phyloP scores from a whole-genome alignment of 1,284 basidiomycete species.

The Irpex rosettiformis region DNA sequence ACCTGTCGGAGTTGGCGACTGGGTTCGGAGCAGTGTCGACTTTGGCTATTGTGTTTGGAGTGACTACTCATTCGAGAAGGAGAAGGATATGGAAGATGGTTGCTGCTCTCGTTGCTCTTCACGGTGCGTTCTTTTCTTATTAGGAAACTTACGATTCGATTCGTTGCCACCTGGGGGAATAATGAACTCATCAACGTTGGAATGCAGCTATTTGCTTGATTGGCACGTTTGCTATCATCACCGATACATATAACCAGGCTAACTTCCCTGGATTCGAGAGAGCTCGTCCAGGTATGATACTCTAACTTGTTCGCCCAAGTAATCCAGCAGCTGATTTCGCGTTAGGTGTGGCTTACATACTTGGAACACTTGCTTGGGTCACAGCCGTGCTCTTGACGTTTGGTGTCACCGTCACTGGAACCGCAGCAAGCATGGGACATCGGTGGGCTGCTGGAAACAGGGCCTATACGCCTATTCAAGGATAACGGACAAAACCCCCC shows the following conservation, averaged over 20 bases:
- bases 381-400: slow-evolving; percentile 46
- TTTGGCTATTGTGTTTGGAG: slow-evolving; percentile 58
- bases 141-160: neutral
- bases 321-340: neutral
- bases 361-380: slow-evolving; percentile 62
- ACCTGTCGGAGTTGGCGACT: slow-evolving; percentile 56
- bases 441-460: slow-evolving; percentile 75
- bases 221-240: slow-evolving; percentile 60
- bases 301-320: neutral
- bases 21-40: slow-evolving; percentile 61
- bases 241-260: slow-evolving; percentile 49
- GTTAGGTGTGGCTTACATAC: slow-evolving; percentile 56
- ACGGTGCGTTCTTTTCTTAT: slow-evolving; percentile 39
- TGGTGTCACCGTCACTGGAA: slow-evolving; percentile 59
- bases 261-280: slow-evolving; percentile 50
- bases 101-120: slow-evolving; percentile 56
- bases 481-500: slow-evolving; percentile 15
- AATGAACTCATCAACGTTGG: neutral
- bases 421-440: slow-evolving; percentile 63
- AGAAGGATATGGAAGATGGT: slow-evolving; percentile 72
- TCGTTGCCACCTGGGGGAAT: too few species aligned
- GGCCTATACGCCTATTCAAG: slow-evolving; percentile 53
- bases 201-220: slow-evolving; percentile 56
- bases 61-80: slow-evolving; percentile 68
- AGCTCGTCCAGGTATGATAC: slow-evolving; percentile 53